A percentile compares a stretch with the other conserved stretches of the same genome.
Evolutionary conservation across 164 flowering plant species (phyloP).

Genomic region (Chloranthus sessilifolius): DNA sequence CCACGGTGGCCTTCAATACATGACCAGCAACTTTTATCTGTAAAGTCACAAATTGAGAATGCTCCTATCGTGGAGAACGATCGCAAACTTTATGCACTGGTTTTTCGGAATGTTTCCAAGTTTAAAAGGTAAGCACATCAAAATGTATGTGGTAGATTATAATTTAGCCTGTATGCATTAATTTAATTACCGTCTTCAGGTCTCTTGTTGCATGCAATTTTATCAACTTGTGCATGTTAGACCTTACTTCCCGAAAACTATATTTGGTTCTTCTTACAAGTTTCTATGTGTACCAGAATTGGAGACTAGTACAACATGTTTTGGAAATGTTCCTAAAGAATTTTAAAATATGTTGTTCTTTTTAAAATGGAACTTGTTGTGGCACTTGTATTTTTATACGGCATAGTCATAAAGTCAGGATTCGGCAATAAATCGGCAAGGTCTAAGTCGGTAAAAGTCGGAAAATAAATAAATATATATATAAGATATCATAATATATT

Average conservation of each 20-base stretch:
- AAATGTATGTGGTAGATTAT: neutral
- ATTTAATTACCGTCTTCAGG: neutral
- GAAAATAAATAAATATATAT: too few species aligned
- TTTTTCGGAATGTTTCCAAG: conserved; percentile 15
- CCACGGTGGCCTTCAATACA: conserved; percentile 10
- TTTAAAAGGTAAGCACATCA: conserved; percentile 10
- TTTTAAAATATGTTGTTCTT: too few species aligned
- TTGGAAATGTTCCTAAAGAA: too few species aligned
- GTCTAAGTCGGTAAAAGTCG: too few species aligned
- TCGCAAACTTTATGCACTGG: conserved; percentile 10
- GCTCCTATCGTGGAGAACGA: conserved; percentile 12
- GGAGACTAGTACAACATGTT: too few species aligned
- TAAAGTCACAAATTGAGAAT: conserved; percentile 13
- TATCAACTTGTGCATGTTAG: neutral
- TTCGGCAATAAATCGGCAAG: too few species aligned
- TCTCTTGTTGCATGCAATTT: neutral
- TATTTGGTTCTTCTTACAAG: neutral
- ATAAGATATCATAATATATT: too few species aligned
- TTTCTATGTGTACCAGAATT: neutral
- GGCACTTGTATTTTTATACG: too few species aligned
- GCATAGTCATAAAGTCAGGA: too few species aligned
- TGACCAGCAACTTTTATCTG: conserved; percentile 14
- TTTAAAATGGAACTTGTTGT: too few species aligned
- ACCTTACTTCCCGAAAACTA: neutral
- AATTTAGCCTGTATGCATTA: neutral